These are phyloP conservation scores for Calonectria pauciramosa DNA, from an alignment of 2,329 filamentous ascomycete genomes.

Conservation along the genomic window DNA sequence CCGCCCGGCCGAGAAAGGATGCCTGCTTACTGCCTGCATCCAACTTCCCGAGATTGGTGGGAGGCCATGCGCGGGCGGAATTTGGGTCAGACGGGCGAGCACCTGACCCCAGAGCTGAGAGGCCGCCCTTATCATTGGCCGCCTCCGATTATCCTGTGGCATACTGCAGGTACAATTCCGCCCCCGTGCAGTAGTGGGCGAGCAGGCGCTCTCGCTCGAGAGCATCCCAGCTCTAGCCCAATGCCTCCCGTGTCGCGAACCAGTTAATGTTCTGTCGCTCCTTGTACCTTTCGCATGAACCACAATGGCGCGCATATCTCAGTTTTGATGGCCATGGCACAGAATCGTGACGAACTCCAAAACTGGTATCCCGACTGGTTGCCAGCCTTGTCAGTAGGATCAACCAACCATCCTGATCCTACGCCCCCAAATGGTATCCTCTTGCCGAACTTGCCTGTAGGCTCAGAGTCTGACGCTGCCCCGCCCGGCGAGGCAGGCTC, in stretches of 20 bases:
- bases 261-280: background rate
- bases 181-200: background rate
- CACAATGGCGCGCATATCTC: background rate
- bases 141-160: background rate
- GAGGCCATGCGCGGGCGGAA: background rate
- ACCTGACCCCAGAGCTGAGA: background rate
- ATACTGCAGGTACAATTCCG: constrained; percentile 7
- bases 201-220: background rate
- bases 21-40: background rate
- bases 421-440: background rate
- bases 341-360: background rate
- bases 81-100: background rate
- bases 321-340: background rate
- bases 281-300: background rate
- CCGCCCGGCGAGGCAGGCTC: background rate
- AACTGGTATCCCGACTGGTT: background rate
- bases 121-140: background rate
- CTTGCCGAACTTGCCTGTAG: background rate
- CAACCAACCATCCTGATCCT: background rate
- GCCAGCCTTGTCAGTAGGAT: background rate
- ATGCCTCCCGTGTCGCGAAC: background rate
- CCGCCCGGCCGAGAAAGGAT: background rate
- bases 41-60: background rate
- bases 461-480: background rate
- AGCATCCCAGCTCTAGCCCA: background rate